Percentiles rank a stretch among this genome's conserved stretches.
phyloP scores from a whole-genome alignment of 768 basidiomycete species.

The Rubroboletus pulcherrimus region DNA sequence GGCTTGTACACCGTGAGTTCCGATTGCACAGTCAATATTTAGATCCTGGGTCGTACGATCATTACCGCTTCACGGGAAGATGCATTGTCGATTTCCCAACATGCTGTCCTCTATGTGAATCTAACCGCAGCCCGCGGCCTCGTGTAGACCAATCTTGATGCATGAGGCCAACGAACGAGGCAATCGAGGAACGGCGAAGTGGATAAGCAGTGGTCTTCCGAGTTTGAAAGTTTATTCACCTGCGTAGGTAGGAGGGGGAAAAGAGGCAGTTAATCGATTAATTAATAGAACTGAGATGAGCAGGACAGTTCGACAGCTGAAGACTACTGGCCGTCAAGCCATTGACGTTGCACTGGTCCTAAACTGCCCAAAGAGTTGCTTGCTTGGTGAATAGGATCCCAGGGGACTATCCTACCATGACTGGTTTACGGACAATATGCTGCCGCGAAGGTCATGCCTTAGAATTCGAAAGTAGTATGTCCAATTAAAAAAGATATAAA shows the following conservation, averaged over 20 bases:
- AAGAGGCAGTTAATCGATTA: not conserved
- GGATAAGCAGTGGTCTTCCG: constrained; percentile 1
- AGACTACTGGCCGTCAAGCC: not conserved
- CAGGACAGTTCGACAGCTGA: not conserved
- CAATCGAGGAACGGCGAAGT: constrained; percentile 6
- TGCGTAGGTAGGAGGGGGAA: constrained; percentile 1
- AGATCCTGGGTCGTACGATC: not conserved
- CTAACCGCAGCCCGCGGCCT: constrained; percentile 21
- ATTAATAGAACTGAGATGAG: constrained; percentile 1
- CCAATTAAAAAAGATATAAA: constrained; percentile 11
- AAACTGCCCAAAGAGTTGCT: not conserved
- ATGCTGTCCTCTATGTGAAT: not conserved
- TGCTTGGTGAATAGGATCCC: not conserved
- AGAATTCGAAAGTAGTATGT: not conserved
- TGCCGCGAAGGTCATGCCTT: not conserved
- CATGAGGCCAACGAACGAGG: constrained; percentile 5
- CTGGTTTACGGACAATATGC: not conserved
- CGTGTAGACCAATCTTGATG: constrained; percentile 9
- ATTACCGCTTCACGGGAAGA: constrained; percentile 1
- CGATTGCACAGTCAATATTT: not conserved
- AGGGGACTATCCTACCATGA: not conserved
- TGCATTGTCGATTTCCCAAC: not conserved
- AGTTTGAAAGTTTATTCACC: constrained; percentile 16
- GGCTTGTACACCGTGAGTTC: not conserved
- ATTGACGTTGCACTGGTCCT: not conserved